Conservation (phyloP, 345 rosid species). For the Eucalyptus guilfoylei region DNA sequence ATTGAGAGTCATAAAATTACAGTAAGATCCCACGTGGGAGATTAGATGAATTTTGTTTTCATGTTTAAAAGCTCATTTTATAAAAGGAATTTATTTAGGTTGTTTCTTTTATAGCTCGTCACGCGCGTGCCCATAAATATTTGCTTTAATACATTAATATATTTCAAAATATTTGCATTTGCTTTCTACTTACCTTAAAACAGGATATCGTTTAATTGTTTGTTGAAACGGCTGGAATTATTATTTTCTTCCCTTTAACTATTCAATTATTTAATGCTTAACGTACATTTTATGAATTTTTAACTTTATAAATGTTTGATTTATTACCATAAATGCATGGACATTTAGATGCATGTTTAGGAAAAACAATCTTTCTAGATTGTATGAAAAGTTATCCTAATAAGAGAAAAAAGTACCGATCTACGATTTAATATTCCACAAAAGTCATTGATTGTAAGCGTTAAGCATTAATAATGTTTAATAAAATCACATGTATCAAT, state of each 20-base stretch:
- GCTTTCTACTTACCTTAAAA: neutral
- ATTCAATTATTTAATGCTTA: neutral
- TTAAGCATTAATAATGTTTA: neutral
- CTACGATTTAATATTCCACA: neutral
- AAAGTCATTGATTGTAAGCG: neutral
- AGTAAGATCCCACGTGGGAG: no score
- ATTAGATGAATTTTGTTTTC: no score
- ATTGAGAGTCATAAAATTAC: no score
- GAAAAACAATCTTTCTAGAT: neutral
- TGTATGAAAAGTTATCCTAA: neutral
- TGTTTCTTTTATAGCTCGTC: no score
- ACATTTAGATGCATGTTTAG: neutral
- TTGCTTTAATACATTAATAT: no score
- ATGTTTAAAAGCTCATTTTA: no score
- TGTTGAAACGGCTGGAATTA: neutral
- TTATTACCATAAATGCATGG: no score
- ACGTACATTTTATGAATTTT: neutral
- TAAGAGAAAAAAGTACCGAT: neutral
- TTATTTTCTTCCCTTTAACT: neutral
- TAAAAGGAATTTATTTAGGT: no score
- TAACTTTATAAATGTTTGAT: neutral
- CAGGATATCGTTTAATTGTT: neutral
- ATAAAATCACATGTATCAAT: neutral
- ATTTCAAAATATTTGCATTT: neutral
- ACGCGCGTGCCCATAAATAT: no score